phyloP scores from a whole-genome alignment of 768 basidiomycete genomes.

The Termitomyces sp. region DNA sequence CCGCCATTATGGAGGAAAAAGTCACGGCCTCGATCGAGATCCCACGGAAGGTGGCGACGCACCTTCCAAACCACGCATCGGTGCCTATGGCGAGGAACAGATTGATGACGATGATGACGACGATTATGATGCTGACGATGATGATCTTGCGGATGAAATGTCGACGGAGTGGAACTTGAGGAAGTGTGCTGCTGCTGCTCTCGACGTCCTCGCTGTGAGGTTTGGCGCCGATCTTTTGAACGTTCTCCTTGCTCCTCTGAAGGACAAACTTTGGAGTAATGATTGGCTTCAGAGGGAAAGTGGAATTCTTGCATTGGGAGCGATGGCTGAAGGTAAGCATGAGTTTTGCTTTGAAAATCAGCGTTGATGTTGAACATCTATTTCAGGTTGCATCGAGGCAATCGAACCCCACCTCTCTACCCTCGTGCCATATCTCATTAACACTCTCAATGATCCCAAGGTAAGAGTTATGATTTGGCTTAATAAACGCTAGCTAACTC shows the following conservation, averaged over 20 bases:
- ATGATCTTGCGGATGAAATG: conserved; percentile 95
- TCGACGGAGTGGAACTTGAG: conserved; percentile 98
- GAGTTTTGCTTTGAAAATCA: background rate
- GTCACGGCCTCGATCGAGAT: conserved; percentile 83
- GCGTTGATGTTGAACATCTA: background rate
- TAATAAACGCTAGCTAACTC: conserved; percentile 7
- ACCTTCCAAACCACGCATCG: conserved; percentile 39
- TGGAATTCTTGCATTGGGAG: conserved; percentile 92
- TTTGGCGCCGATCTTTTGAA: conserved; percentile 89
- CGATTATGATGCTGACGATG: conserved; percentile 81
- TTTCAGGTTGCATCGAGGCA: conserved; percentile 88
- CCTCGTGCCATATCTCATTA: conserved; percentile 89
- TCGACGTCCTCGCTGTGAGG: conserved; percentile 94
- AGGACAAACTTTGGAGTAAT: conserved; percentile 87
- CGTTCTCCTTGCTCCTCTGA: conserved; percentile 83
- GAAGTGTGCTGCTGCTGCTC: conserved; percentile 96
- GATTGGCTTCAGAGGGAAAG: conserved; percentile 97
- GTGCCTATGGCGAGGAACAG: conserved; percentile 80
- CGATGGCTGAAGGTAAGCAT: conserved; percentile 91
- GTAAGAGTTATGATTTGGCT: conserved; percentile 35
- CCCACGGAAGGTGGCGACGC: conserved; percentile 31
- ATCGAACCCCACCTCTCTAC: conserved; percentile 94
- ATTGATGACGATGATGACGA: conserved; percentile 86
- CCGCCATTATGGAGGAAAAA: conserved; percentile 82
- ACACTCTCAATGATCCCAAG: conserved; percentile 88